phyloP scores from a whole-genome alignment of 345 rosid genomes.

The Syzygium aromaticum region DNA sequence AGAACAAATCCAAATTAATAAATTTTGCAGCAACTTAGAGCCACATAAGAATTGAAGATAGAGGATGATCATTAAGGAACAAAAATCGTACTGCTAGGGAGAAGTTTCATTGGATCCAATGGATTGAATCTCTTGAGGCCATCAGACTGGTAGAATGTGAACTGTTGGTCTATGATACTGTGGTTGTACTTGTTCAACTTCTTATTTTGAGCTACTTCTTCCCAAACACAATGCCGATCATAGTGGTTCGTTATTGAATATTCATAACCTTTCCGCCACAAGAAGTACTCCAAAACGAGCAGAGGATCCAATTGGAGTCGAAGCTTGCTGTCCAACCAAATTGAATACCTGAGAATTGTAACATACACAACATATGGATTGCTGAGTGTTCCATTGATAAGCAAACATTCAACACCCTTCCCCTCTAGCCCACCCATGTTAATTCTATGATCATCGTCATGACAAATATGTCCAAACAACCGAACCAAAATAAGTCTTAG shows the following conservation, averaged over 20 bases:
- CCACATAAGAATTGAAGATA: background rate
- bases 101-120: conserved; percentile 77
- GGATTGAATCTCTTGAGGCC: conserved; percentile 73
- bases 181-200: conserved; percentile 92
- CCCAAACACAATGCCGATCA: conserved; percentile 94
- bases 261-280: conserved; percentile 94
- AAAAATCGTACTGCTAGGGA: conserved; percentile 76
- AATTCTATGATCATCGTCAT: background rate
- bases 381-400: background rate
- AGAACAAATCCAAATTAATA: background rate
- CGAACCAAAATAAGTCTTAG: background rate
- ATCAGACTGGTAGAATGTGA: conserved; percentile 76
- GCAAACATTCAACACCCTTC: background rate
- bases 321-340: conserved; percentile 97
- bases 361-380: background rate
- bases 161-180: conserved; percentile 74
- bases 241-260: conserved; percentile 95
- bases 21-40: background rate
- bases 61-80: background rate
- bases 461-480: background rate
- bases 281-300: conserved; percentile 73
- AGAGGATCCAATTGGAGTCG: conserved; percentile 87
- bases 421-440: background rate
- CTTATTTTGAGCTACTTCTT: conserved; percentile 94
- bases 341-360: conserved; percentile 60